These are phyloP conservation scores for Claviceps paspali DNA, from an alignment of 2,329 filamentous ascomycete species.

Conservation along the genomic window DNA sequence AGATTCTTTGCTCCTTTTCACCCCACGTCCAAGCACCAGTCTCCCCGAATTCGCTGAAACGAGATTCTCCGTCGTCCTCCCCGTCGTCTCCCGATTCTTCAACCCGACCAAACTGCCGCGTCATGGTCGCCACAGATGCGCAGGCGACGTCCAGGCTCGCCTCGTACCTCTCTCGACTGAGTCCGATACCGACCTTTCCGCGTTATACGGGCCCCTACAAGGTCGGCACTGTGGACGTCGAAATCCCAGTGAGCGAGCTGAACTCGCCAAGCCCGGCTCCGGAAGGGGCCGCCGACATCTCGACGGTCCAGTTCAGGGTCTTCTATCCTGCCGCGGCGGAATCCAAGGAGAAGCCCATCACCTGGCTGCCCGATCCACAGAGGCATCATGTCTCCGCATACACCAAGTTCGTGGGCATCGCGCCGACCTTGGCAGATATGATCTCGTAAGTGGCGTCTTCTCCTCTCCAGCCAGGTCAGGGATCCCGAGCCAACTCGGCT, in stretches of 20 bases:
- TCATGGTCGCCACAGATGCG: no score
- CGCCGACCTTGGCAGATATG: slow-evolving; percentile 38
- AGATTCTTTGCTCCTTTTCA: no score
- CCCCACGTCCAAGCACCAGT: no score
- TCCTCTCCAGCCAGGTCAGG: neutral
- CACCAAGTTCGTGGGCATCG: slow-evolving; percentile 57
- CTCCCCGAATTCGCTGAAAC: no score
- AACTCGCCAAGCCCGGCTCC: slow-evolving; percentile 37
- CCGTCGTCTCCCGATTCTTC: no score
- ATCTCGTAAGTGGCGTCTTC: slow-evolving; percentile 35
- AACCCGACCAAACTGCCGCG: no score
- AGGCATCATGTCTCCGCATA: slow-evolving; percentile 60
- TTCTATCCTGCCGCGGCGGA: slow-evolving; percentile 57
- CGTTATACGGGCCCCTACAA: slow-evolving; percentile 62
- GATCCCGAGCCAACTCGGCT: no score
- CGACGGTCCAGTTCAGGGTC: slow-evolving; percentile 65
- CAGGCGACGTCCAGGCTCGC: slow-evolving; percentile 26
- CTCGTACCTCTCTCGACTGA: slow-evolving; percentile 39
- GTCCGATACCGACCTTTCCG: slow-evolving; percentile 57
- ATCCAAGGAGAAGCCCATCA: slow-evolving; percentile 42
- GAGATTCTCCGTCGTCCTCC: no score
- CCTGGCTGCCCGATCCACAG: slow-evolving; percentile 68
- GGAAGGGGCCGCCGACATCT: slow-evolving; percentile 38
- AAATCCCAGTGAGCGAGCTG: slow-evolving; percentile 53
- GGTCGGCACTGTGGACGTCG: slow-evolving; percentile 67